A percentile compares a stretch with the other conserved stretches of the same genome.
phyloP scores from a whole-genome alignment of 116 monocot genomes.

The Cymodocea nodosa region DNA sequence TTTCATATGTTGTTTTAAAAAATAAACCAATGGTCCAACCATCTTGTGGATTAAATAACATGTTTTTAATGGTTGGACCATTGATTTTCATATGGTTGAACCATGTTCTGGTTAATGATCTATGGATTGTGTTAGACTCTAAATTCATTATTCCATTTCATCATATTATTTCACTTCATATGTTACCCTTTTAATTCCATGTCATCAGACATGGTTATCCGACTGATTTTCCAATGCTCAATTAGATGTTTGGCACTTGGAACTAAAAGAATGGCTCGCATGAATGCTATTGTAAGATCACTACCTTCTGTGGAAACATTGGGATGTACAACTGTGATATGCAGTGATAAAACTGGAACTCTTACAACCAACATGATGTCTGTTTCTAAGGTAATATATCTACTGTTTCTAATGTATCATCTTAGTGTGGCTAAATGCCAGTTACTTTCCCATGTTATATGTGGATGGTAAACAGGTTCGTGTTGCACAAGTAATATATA shows the following conservation, averaged over 20 bases:
- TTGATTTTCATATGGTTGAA: too few relatives aligned
- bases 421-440: background rate
- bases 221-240: conserved; percentile 1
- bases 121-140: too few relatives aligned
- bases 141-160: too few relatives aligned
- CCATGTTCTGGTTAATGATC: too few relatives aligned
- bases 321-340: conserved; percentile 99
- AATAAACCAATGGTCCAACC: too few relatives aligned
- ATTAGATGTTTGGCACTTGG: conserved; percentile 92
- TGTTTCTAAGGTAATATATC: conserved; percentile 70
- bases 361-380: conserved; percentile 99
- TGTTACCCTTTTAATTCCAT: background rate
- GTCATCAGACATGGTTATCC: background rate
- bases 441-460: background rate
- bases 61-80: too few relatives aligned
- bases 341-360: conserved; percentile 98
- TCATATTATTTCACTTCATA: background rate
- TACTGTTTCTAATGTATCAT: background rate
- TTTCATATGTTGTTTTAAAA: too few relatives aligned
- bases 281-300: conserved; percentile 95
- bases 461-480: background rate
- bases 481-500: too few relatives aligned
- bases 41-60: too few relatives aligned
- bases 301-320: conserved; percentile 97
- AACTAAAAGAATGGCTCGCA: conserved; percentile 96